Base-by-base conservation (phyloP, 2,329 filamentous ascomycete species). In the Rachicladosporium sp. region DNA sequence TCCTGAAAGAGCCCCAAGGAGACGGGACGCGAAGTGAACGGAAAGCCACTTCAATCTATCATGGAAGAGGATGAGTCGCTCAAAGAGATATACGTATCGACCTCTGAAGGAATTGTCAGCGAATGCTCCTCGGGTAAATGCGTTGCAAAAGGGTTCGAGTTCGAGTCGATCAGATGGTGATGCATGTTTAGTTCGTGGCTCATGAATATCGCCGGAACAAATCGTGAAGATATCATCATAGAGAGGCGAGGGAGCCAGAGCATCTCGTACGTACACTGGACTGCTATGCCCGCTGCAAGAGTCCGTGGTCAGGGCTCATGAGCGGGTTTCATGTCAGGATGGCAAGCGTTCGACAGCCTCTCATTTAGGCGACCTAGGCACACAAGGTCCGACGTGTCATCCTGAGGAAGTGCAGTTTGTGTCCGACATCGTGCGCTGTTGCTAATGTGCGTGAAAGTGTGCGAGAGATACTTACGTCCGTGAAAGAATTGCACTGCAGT, bases 161-260 rank as follows among this genome's bases (percentile, higher is more conserved):
- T 31, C 19, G 21, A 33, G 23, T 31, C 40, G 50, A 53, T 61
- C 58, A 61, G 58, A 61, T 61, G 58, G 58, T 61, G 55, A 58
- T 61, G 58, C 58, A 61, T 61, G 58, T 60, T 58, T 52, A 53
- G 55, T 61, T 58, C 55, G 38, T 51, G 55, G 57, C 52, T 58
- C 57, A 61, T 54, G 44, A 43, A 44, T 39, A 44, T 59, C 57
- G 46, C 57, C 55, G 47, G 55, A 58, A 60, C 55, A 50, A 46
- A 50, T 53, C 31, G 53, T 58, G 56, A 52, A 13, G 32, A 33
- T 33, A 33, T 11, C 19, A 32, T 13, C 19, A 33, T 33, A 33
- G 32, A 15, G 10, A 33, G 32, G 11, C 19, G 32, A 13, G 13
- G 32, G 12, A 7, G 31, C 31, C 13, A 13, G 10, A 33, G 19